Evolutionary conservation across 441 rosid genomes (phyloP), one percentile per base, ranked within the genome.

Genomic region (Syzygium syzygioides): DNA sequence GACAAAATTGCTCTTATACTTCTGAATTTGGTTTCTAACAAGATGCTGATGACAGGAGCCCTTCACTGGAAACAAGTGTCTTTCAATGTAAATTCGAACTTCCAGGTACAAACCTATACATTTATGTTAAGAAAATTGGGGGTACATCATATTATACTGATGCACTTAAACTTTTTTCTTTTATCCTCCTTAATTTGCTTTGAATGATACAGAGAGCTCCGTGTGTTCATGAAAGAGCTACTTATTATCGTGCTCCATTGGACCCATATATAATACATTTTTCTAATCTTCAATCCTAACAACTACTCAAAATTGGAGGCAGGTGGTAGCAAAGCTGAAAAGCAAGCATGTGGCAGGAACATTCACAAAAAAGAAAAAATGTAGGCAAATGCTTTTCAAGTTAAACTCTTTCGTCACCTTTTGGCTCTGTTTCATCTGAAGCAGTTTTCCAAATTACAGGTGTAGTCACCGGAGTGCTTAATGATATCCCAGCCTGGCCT

Each of bases 31-130:
- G 52, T 76, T 37, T 55, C 55, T 83, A 45, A 18, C n/a, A 55
- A 56, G 87, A 26, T 66, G 48, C 85, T 89, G 87, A 91, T 92
- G 86, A 64, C 94, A 98, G 99, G 98, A 88, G 99, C 91, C 89
- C 94, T 96, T 79, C 99, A 98, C 90, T 94, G 99, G 99, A 98
- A 98, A 93, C 95, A 93, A 94, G 96, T 96, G 90, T 96, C 99
- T 86, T 94, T 98, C 90, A 93, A 92, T 90, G 93, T 96, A 89
- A 94, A 94, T 90, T 94, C 99, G 41, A 95, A 92, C 90, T 95
- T 95, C 92, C 98, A 97, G 97, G 99, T 97, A 94, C 86, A 17
- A 87, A 90, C 34, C 80, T 54, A 54, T 88, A 41, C 2, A 37
- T 86, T 30, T 52, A 66, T 37, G 28, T 71, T 37, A 71, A 71